Base-by-base conservation (phyloP, 495 filamentous ascomycete species). In the Podospora anserina region DNA sequence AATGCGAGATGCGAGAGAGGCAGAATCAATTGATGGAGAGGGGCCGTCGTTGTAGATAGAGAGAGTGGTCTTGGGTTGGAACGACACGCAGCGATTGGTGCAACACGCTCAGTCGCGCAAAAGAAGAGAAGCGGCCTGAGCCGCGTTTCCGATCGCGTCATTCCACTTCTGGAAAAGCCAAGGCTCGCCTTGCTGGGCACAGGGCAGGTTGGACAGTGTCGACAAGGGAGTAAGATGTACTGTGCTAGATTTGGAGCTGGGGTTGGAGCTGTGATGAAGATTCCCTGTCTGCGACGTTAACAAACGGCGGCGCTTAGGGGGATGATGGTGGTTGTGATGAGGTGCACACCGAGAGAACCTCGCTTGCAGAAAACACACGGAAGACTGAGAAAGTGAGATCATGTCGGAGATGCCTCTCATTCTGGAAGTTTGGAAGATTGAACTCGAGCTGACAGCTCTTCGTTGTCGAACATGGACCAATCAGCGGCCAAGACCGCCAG, bases 71-170 rank as follows among this genome's bases (percentile, higher is more conserved):
- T 49, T 5, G 39, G 39, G 39, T 49, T 49, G 39, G 39, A 13
- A 49, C 19, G 66, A 67, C 69, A 71, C 72, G 68, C 65, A 44
- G 53, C 69, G 61, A 77, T 77, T 77, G 73, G 75, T 61, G 67
- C 56, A 59, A 72, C 72, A 74, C 73, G 69, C n/a, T 26, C n/a
- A 19, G 59, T 64, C 69, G 72, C 71, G 70, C 69, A 66, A 53
- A 30, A 28, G 11, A 26, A 62, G 56, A 30, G 44, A 19, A 61
- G 61, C 28, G 32, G 27, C 64, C 34, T 68, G 64, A 70, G 64
- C 68, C 74, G 71, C 69, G 71, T 69, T 69, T 23, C 66, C 44
- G 39, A 77, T 77, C 70, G 73, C 75, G 75, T 71, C 73, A 74
- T 73, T 34, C 70, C 44, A 30, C 28, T 61, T 65, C 32, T 44